Evolutionary conservation across 2,329 filamentous ascomycete genomes (phyloP).

Genomic region (Colletotrichum sp.): DNA sequence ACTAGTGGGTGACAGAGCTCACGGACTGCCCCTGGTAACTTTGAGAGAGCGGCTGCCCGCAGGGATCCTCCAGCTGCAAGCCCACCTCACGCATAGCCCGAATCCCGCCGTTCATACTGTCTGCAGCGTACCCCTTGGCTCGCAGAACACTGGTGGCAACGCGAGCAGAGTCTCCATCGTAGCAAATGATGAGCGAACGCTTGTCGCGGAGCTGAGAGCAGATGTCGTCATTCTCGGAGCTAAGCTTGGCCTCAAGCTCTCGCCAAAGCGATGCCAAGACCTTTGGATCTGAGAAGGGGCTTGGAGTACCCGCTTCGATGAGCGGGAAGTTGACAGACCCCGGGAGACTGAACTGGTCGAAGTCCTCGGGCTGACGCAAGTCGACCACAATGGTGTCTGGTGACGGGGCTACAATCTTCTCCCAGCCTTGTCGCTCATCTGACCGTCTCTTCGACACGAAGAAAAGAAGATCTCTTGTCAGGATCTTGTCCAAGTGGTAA

Average conservation of each 20-base stretch:
- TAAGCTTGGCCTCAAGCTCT: slow-evolving; percentile 49
- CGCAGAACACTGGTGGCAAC: slow-evolving; percentile 59
- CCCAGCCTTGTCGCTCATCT: neutral
- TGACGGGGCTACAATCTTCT: neutral
- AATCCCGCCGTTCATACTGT: slow-evolving; percentile 49
- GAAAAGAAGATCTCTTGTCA: neutral
- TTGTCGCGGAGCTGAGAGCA: slow-evolving; percentile 28
- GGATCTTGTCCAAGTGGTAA: neutral
- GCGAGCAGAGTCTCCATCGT: slow-evolving; percentile 58
- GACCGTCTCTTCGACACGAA: neutral
- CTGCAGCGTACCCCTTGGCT: slow-evolving; percentile 51
- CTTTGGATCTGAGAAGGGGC: slow-evolving; percentile 51
- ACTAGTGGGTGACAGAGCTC: neutral
- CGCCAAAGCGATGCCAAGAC: slow-evolving; percentile 52
- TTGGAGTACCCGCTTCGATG: slow-evolving; percentile 35
- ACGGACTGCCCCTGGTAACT: neutral
- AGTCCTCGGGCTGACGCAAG: slow-evolving; percentile 47
- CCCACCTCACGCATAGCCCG: neutral
- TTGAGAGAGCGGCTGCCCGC: neutral
- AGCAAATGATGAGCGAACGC: slow-evolving; percentile 53
- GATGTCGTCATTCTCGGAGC: slow-evolving; percentile 12
- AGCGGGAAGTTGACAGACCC: slow-evolving; percentile 50
- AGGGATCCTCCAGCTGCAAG: neutral
- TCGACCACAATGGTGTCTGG: slow-evolving; percentile 45
- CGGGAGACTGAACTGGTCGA: slow-evolving; percentile 44